Evolutionary conservation across 352 stramenopile species (phyloP), one percentile per base, ranked within the genome.

Genomic region (Phytophthora meadii): DNA sequence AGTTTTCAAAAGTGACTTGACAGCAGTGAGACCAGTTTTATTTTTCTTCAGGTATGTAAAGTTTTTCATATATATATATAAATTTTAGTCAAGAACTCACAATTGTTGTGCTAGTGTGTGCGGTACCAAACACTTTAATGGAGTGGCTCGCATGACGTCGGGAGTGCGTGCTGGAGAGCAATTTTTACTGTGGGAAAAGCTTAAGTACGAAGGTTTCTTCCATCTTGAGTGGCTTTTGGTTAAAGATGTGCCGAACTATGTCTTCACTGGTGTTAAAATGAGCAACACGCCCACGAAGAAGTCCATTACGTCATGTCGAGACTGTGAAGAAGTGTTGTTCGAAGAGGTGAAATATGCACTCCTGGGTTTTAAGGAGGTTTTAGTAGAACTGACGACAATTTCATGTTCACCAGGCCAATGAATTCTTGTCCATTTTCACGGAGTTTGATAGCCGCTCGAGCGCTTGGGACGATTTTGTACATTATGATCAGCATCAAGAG

Each of bases 161-260:
- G 53, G 58, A 12, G 72, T 93, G 34, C 61, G 68, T 8, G 74
- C 61, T 8, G 72, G 90, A 30, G 40, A 46, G 27, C 76, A 81
- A 17, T 94, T 94, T 54, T 58, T 79, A 24, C 63, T 94, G 24
- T 94, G 86, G 86, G 86, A 94, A 53, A 94, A 94, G 49, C 68
- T 74, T 56, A 94, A 93, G 73, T 94, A 93, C 68, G 84, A 92
- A 41, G 83, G 84, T 2, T 81, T 85, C 48, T 94, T 94, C 65
- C 78, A 87, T 49, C 49, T 94, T 54, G 86, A 94, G 65, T 94
- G 86, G 86, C 68, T 94, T 36, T 58, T 91, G 37, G 81, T 94
- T 49, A 94, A 94, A 68, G 86, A 94, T 54, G 86, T 94, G 51
- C 86, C 86, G 4, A 94, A 94, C 48, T 81, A 83, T 52, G 77